Evolutionary conservation across 441 rosid species (phyloP).

Genomic region (Macaranga tanarius): DNA sequence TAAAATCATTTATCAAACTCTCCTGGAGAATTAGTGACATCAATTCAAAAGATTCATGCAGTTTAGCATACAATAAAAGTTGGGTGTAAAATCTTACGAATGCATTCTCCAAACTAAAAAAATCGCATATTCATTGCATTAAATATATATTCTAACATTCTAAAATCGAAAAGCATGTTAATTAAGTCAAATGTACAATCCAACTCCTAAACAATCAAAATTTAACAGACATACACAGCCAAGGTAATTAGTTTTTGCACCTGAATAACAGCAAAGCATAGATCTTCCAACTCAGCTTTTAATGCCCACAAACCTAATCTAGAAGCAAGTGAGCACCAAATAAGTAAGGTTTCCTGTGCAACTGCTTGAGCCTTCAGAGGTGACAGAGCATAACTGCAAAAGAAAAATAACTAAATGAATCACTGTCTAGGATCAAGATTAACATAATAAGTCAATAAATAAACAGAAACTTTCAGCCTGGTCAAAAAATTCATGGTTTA

Average conservation of each 20-base stretch:
- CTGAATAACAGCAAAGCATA: constrained; percentile 81
- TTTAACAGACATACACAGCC: background rate
- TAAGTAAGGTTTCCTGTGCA: constrained; percentile 66
- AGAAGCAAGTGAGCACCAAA: constrained; percentile 85
- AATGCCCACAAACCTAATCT: constrained; percentile 81
- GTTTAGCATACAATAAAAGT: background rate
- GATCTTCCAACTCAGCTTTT: constrained; percentile 74
- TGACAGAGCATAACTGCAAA: constrained; percentile 64
- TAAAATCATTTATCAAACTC: background rate
- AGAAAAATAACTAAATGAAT: background rate
- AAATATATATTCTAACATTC: too few relatives aligned
- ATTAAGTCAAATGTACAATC: too few relatives aligned
- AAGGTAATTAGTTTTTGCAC: constrained; percentile 20
- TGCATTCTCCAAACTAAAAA: too few relatives aligned
- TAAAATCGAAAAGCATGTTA: too few relatives aligned
- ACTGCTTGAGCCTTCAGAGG: constrained; percentile 63
- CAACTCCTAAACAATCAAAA: background rate
- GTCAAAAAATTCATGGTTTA: constrained; percentile 12
- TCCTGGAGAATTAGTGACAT: background rate
- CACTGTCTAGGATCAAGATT: constrained; percentile 1
- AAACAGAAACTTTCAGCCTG: background rate
- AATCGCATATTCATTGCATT: too few relatives aligned
- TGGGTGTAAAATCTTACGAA: too few relatives aligned
- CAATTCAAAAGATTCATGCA: background rate
- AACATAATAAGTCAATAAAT: too few relatives aligned